Evolutionary conservation across 176 grass and related monocot species (phyloP).

Genomic region (maize (Zea mays)): Zm-B73-REFERENCE-NAM-5.0 NC_050102.1:9282501-9283000

Average conservation of each 20-base stretch:
- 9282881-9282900: constrained; percentile 66
- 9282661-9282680: not conserved
- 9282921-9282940: not conserved
- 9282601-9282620: constrained; percentile 48
- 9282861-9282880: constrained; percentile 67
- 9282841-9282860: constrained; percentile 9
- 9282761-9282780: constrained; percentile 34
- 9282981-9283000: constrained; percentile 46
- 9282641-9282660: not conserved
- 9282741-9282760: constrained; percentile 31
- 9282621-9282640: constrained; percentile 25
- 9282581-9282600: constrained; percentile 45
- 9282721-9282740: not conserved
- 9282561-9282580: constrained; percentile 41
- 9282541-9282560: constrained; percentile 45
- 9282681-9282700: not conserved
- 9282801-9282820: constrained; percentile 6
- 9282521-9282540: constrained; percentile 56
- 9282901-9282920: constrained; percentile 28
- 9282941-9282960: not conserved
- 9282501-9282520: constrained; percentile 38
- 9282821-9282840: constrained; percentile 11
- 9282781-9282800: not conserved
- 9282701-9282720: not conserved
- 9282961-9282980: not conserved